Percentiles rank a stretch among this genome's conserved stretches.
Conservation (phyloP, 1,139 yeast species). For the Debaryomyces fabryi region DNA sequence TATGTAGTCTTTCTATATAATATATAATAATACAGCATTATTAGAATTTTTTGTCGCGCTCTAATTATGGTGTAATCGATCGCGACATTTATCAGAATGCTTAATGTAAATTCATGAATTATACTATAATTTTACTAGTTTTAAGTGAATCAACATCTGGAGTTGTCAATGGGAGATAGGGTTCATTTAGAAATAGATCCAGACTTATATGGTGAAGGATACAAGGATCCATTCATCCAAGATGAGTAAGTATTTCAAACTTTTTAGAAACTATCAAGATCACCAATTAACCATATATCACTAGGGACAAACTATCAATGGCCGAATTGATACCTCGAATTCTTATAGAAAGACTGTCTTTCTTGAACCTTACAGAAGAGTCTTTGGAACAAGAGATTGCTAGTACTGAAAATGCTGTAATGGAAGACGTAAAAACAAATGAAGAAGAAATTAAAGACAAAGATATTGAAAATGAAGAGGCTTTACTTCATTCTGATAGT, state of each 20-base stretch:
- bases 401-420: conserved; percentile 6
- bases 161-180: conserved; percentile 9
- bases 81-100: conserved; percentile 10
- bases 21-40: conserved; percentile 3
- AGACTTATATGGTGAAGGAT: conserved; percentile 28
- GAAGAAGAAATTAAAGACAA: conserved; percentile 12
- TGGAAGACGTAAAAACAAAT: conserved; percentile 4
- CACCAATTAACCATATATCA: conserved; percentile 16
- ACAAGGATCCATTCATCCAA: conserved; percentile 41
- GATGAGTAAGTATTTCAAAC: conserved; percentile 37
- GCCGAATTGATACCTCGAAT: conserved; percentile 48
- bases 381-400: conserved; percentile 35
- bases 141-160: background rate
- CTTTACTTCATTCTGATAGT: conserved; percentile 8
- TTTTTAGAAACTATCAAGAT: background rate
- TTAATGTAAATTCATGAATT: background rate
- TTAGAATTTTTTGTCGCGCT: background rate
- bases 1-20: conserved; percentile 2
- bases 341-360: conserved; percentile 41
- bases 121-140: background rate
- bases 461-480: conserved; percentile 7
- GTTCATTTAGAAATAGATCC: conserved; percentile 24
- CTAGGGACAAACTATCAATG: conserved; percentile 40
- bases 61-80: conserved; percentile 9
- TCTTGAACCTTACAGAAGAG: conserved; percentile 58